Evolutionary conservation across 1,284 basidiomycete species (phyloP).

Genomic region (Heterobasidion annosum): DNA sequence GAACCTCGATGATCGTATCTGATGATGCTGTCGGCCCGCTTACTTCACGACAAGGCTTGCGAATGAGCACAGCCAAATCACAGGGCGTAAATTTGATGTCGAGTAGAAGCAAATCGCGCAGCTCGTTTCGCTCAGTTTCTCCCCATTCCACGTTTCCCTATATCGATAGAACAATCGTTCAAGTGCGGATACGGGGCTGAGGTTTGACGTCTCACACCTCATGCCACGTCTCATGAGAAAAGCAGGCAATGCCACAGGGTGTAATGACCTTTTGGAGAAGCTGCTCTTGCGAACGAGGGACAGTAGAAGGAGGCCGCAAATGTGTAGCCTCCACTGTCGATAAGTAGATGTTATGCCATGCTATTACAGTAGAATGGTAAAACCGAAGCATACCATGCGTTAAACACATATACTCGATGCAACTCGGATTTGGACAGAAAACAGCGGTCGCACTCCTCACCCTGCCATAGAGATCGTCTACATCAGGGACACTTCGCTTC

Average conservation of each 20-base stretch:
- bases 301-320: not conserved
- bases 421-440: constrained; percentile 7
- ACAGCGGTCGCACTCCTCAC: not conserved
- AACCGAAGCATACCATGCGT: constrained; percentile 2
- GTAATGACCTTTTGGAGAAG: not conserved
- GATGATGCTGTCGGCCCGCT: not conserved
- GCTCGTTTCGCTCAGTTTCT: constrained; percentile 3
- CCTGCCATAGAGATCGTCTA: not conserved
- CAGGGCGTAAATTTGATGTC: constrained; percentile 31
- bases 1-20: not conserved
- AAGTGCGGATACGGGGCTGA: not conserved
- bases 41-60: constrained; percentile 36
- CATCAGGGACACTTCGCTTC: not conserved
- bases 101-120: constrained; percentile 22
- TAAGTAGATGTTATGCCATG: not conserved
- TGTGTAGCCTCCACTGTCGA: not conserved
- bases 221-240: not conserved
- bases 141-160: not conserved
- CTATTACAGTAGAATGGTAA: not conserved
- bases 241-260: not conserved
- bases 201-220: not conserved
- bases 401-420: constrained; percentile 3
- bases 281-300: not conserved
- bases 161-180: not conserved
- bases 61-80: constrained; percentile 31